A percentile compares a stretch with the other conserved stretches of the same genome.
These are phyloP conservation scores for Botrytis galanthina DNA, from an alignment of 2,329 filamentous ascomycete genomes.

Conservation along the genomic window DNA sequence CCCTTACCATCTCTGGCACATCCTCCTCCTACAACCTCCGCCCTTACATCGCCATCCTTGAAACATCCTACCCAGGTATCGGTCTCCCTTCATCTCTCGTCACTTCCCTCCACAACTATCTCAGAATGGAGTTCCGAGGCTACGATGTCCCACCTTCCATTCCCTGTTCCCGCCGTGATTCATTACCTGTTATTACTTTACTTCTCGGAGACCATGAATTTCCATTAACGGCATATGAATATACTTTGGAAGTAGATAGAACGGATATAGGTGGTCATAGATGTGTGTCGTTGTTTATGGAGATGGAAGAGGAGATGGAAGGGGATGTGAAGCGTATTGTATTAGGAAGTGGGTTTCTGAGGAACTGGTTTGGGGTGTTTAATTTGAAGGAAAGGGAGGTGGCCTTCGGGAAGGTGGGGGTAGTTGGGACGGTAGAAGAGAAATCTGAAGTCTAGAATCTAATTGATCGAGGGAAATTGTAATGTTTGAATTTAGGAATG, in stretches of 20 bases:
- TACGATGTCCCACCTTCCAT: neutral
- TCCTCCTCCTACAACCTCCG: neutral
- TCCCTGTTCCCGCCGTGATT: neutral
- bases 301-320: neutral
- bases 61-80: slow-evolving; percentile 9
- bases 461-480: neutral
- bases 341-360: slow-evolving; percentile 24
- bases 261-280: slow-evolving; percentile 15
- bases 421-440: neutral
- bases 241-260: slow-evolving; percentile 21
- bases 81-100: slow-evolving; percentile 1
- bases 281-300: slow-evolving; percentile 24
- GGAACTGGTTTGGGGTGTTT: slow-evolving; percentile 22
- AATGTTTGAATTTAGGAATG: neutral
- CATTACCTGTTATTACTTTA: neutral
- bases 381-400: slow-evolving; percentile 21
- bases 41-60: neutral
- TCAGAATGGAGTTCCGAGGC: neutral
- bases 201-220: slow-evolving; percentile 6
- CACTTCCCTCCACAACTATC: slow-evolving; percentile 1
- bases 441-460: neutral
- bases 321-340: slow-evolving; percentile 14
- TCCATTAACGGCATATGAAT: slow-evolving; percentile 17
- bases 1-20: slow-evolving; percentile 4
- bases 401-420: slow-evolving; percentile 15